phyloP scores from a whole-genome alignment of 1,284 basidiomycete species.

The Leucoagaricus sp. region DNA sequence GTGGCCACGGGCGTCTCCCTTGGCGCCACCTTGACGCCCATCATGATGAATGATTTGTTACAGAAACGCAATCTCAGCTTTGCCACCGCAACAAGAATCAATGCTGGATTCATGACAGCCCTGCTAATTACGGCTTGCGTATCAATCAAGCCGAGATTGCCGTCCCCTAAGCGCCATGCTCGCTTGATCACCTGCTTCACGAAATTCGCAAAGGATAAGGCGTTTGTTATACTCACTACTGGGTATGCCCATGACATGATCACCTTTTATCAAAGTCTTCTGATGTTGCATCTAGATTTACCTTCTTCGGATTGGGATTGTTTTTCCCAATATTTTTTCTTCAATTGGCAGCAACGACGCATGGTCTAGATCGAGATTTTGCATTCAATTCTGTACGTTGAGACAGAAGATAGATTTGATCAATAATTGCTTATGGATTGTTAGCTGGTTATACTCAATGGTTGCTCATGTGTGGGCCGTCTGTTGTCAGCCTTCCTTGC shows the following conservation, averaged over 20 bases:
- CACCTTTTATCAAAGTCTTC: not conserved
- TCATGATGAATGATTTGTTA: constrained; percentile 42
- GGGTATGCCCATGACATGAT: constrained; percentile 18
- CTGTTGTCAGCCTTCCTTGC: constrained; percentile 43
- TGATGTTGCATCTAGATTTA: constrained; percentile 1
- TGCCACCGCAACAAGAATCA: constrained; percentile 29
- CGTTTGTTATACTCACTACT: constrained; percentile 30
- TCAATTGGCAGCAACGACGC: constrained; percentile 45
- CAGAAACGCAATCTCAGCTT: constrained; percentile 27
- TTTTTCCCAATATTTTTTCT: constrained; percentile 51
- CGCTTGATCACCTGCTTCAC: constrained; percentile 26
- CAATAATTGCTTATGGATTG: not conserved
- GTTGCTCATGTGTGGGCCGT: constrained; percentile 44
- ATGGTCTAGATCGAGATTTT: constrained; percentile 38
- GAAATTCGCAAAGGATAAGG: constrained; percentile 31
- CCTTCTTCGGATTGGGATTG: constrained; percentile 32
- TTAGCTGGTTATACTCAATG: constrained; percentile 45
- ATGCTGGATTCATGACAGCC: constrained; percentile 25
- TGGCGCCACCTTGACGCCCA: constrained; percentile 25
- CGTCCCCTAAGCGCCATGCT: constrained; percentile 30
- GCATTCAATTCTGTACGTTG: constrained; percentile 47
- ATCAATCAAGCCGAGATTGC: constrained; percentile 42
- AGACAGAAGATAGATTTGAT: not conserved
- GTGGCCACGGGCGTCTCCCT: constrained; percentile 39
- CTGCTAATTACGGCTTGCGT: constrained; percentile 42